Percentiles rank a stretch among this genome's conserved stretches.
Conservation (phyloP, 2,329 filamentous ascomycete genomes). For the Fusarium foetens region DNA sequence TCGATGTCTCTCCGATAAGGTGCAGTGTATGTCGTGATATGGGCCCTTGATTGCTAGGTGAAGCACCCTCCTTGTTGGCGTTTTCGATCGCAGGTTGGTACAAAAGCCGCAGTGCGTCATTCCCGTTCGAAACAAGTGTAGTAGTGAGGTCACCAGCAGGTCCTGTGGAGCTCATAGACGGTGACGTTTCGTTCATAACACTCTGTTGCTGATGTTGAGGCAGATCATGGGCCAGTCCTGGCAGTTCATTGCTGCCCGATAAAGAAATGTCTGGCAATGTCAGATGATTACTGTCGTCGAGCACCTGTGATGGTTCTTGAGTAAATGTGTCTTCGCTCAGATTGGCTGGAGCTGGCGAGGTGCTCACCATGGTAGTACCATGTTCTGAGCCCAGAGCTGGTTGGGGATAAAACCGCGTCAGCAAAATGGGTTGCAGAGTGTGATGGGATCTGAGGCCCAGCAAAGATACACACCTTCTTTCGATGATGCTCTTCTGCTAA, state of each 20-base stretch:
- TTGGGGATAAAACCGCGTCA: not conserved
- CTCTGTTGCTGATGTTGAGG: not conserved
- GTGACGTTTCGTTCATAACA: not conserved
- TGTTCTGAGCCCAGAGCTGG: not conserved
- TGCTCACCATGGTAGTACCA: not conserved
- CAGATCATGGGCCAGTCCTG: not conserved
- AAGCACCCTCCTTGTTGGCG: not conserved
- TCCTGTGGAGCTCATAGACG: not conserved
- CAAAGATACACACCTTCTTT: not conserved
- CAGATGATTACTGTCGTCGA: not conserved
- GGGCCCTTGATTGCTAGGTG: not conserved
- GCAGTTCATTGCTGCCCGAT: not conserved
- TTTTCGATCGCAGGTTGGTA: constrained; percentile 55
- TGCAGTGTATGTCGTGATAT: not conserved
- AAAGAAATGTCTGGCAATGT: not conserved
- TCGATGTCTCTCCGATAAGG: not conserved
- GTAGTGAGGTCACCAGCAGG: constrained; percentile 31
- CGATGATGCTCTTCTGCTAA: not conserved
- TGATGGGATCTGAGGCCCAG: too few relatives aligned
- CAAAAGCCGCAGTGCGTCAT: constrained; percentile 62
- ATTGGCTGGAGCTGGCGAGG: not conserved
- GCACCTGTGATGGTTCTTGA: not conserved
- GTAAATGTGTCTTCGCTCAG: not conserved
- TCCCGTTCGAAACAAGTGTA: constrained; percentile 63
- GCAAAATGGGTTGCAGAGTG: not conserved